Conservation (phyloP, 441 rosid species). For the Mallotus japonicus region DNA sequence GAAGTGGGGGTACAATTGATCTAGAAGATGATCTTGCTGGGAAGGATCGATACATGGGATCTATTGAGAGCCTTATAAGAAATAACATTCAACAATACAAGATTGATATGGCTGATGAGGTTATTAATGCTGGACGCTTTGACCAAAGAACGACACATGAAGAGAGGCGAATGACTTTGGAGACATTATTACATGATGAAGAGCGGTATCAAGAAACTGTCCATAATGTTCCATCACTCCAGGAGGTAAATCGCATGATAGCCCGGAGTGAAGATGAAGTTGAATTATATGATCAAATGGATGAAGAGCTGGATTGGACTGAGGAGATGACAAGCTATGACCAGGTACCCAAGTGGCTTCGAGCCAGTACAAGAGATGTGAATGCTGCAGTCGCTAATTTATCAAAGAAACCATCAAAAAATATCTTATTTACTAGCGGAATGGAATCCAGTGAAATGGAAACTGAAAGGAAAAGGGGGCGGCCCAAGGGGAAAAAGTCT, state of each 20-base stretch:
- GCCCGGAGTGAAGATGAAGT: constrained; percentile 96
- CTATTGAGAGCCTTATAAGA: constrained; percentile 98
- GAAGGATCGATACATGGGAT: constrained; percentile 95
- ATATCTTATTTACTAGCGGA: constrained; percentile 50
- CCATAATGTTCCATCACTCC: constrained; percentile 96
- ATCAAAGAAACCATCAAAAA: constrained; percentile 91
- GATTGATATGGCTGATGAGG: constrained; percentile 99
- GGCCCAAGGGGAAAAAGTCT: constrained; percentile 86
- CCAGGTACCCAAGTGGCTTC: constrained; percentile 96
- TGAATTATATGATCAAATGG: constrained; percentile 99
- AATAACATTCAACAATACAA: constrained; percentile 99
- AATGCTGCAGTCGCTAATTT: constrained; percentile 63
- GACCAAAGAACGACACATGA: constrained; percentile 99
- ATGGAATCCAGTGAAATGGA: constrained; percentile 55
- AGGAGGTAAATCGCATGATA: constrained; percentile 96
- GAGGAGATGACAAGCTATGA: constrained; percentile 94
- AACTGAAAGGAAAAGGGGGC: constrained; percentile 83
- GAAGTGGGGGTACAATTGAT: constrained; percentile 84
- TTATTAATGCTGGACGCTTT: constrained; percentile 99
- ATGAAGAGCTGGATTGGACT: constrained; percentile 93
- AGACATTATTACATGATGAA: constrained; percentile 96
- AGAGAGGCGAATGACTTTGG: constrained; percentile 97
- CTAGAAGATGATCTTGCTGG: constrained; percentile 98
- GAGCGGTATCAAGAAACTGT: constrained; percentile 97
- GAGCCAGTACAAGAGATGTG: constrained; percentile 86